These are phyloP conservation scores for Pecoramyces ruminantium DNA, from an alignment of 192 early-diverging fungal species.

Conservation along the genomic window DNA sequence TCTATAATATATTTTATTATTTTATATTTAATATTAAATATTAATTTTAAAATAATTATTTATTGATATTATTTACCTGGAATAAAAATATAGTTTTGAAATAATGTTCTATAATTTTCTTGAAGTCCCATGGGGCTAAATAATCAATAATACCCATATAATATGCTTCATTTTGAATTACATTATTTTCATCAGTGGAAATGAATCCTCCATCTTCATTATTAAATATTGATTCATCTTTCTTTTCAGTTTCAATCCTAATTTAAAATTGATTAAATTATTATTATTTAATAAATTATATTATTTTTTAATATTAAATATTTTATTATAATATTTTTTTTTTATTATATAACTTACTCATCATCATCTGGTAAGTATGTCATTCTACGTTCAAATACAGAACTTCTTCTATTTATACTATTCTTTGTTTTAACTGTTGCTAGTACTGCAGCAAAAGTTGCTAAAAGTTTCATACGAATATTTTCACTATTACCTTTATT, in stretches of 20 bases:
- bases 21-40: too few relatives aligned
- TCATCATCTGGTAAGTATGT: conserved; percentile 16
- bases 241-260: conserved; percentile 17
- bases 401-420: neutral
- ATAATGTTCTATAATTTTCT: conserved; percentile 77
- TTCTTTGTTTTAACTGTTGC: neutral
- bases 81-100: conserved; percentile 77
- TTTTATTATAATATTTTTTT: too few relatives aligned
- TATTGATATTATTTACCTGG: neutral
- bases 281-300: too few relatives aligned
- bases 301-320: conserved; percentile 13
- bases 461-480: neutral
- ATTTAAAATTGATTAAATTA: neutral
- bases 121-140: conserved; percentile 76
- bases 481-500: conserved; percentile 46
- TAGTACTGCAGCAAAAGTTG: neutral
- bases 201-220: conserved; percentile 77
- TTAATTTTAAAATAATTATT: too few relatives aligned
- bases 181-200: conserved; percentile 53
- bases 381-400: neutral
- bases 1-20: too few relatives aligned
- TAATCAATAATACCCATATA: conserved; percentile 97
- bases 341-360: too few relatives aligned
- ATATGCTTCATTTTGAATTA: conserved; percentile 57
- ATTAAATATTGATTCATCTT: conserved; percentile 46